phyloP scores from a whole-genome alignment of 805 yeast genomes.

The Saturnispora sanitii region DNA sequence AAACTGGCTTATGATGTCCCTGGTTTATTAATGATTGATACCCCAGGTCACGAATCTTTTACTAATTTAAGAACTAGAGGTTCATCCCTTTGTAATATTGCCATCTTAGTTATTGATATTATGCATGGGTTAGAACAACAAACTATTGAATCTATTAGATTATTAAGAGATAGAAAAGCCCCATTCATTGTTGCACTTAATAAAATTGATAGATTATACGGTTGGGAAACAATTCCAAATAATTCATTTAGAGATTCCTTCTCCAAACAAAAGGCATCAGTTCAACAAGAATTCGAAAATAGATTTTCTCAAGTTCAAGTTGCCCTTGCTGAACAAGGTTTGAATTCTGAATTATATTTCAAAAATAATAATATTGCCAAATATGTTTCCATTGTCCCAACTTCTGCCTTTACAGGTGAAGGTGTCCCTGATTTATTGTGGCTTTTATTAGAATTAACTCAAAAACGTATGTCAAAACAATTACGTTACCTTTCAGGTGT shows the following conservation, averaged over 20 bases:
- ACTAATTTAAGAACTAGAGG: conserved; percentile 97
- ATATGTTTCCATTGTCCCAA: conserved; percentile 93
- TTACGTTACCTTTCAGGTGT: conserved; percentile 89
- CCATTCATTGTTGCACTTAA: conserved; percentile 96
- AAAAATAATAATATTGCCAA: conserved; percentile 89
- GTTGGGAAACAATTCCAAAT: conserved; percentile 86
- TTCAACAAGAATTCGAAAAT: conserved; percentile 85
- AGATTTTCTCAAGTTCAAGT: conserved; percentile 78
- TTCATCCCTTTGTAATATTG: conserved; percentile 97
- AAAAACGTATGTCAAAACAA: conserved; percentile 97
- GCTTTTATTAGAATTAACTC: conserved; percentile 90
- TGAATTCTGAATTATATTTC: conserved; percentile 93
- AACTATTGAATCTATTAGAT: conserved; percentile 85
- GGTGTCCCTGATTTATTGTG: conserved; percentile 99
- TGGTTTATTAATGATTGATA: conserved; percentile 91
- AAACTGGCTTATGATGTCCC: conserved; percentile 88
- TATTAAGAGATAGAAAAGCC: conserved; percentile 93
- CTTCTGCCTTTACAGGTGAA: conserved; percentile 98
- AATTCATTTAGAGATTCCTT: conserved; percentile 94
- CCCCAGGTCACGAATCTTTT: conserved; percentile 99
- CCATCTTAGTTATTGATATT: conserved; percentile 94
- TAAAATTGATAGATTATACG: conserved; percentile 95
- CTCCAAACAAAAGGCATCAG: conserved; percentile 70
- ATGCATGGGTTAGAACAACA: conserved; percentile 99
- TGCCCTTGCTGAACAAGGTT: conserved; percentile 94